These are phyloP conservation scores for Globisporangium ultimum DNA, from an alignment of 352 stramenopile genomes.

Conservation along the genomic window DNA sequence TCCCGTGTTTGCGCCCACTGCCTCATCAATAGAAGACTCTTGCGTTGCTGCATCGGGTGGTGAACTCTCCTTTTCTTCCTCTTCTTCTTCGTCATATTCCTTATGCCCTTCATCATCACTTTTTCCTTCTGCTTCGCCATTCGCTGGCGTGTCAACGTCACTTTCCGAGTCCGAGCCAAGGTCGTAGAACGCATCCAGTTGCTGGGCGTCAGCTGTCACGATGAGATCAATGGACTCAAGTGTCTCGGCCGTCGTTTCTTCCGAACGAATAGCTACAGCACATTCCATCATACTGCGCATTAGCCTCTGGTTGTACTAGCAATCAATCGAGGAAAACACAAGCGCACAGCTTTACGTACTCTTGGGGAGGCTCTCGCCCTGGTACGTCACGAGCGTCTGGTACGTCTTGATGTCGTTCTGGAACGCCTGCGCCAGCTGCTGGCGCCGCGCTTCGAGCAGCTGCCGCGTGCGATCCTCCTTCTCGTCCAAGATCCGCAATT, in stretches of 20 bases:
- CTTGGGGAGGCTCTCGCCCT: conserved; percentile 25
- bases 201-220: conserved; percentile 49
- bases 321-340: not conserved
- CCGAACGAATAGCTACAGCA: conserved; percentile 2
- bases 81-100: conserved; percentile 14
- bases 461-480: conserved; percentile 61
- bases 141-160: not conserved
- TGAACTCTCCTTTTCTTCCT: conserved; percentile 17
- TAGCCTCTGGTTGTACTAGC: not conserved
- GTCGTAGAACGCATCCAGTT: conserved; percentile 79
- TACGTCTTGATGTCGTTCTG: conserved; percentile 78
- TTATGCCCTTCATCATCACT: not conserved
- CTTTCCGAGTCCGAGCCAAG: conserved; percentile 40
- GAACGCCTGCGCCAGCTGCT: conserved; percentile 61
- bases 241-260: conserved; percentile 28
- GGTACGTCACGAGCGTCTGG: conserved; percentile 64
- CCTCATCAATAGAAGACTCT: not conserved
- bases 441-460: conserved; percentile 49
- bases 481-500: conserved; percentile 52
- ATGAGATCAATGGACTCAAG: conserved; percentile 75
- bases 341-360: conserved; percentile 10
- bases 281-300: not conserved
- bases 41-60: no score
- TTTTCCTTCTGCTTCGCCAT: conserved; percentile 5
- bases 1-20: no score